A percentile compares a stretch with the other conserved stretches of the same genome.
Evolutionary conservation across 2,329 filamentous ascomycete species (phyloP).

Genomic region (Teratosphaeria nubilosa): DNA sequence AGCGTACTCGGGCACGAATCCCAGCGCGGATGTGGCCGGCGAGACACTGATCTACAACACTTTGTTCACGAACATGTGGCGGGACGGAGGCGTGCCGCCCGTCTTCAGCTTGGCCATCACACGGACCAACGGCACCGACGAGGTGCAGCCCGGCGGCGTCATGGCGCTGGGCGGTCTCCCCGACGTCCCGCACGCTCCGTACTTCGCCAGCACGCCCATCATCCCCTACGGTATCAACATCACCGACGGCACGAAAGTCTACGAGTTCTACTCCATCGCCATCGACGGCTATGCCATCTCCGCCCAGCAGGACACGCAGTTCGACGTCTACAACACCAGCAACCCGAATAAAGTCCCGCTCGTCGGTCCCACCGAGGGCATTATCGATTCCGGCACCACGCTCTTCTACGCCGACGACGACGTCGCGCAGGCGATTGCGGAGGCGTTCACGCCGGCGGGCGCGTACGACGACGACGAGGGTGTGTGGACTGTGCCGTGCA

Average conservation of each 20-base stretch:
- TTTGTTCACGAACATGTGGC: constrained; percentile 42
- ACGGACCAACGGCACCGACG: constrained; percentile 10
- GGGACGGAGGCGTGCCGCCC: constrained; percentile 32
- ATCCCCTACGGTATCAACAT: constrained; percentile 17
- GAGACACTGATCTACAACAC: constrained; percentile 34
- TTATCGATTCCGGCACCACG: constrained; percentile 37
- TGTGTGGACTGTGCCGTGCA: constrained; percentile 33
- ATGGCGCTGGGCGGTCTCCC: constrained; percentile 43
- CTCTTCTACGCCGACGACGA: constrained; percentile 31
- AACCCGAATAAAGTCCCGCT: constrained; percentile 12
- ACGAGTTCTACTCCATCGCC: constrained; percentile 31
- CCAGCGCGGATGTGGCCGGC: constrained; percentile 12
- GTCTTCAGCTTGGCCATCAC: constrained; percentile 42
- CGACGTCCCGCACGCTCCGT: constrained; percentile 27
- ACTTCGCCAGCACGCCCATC: constrained; percentile 29
- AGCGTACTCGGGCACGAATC: constrained; percentile 24
- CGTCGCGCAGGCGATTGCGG: constrained; percentile 30
- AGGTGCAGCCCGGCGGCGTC: constrained; percentile 29
- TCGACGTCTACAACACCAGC: constrained; percentile 14
- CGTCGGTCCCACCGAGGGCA: constrained; percentile 27
- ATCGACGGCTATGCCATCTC: constrained; percentile 24
- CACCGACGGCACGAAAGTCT: constrained; percentile 18
- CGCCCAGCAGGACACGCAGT: constrained; percentile 11
- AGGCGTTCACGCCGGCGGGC: constrained; percentile 34
- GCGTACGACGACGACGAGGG: constrained; percentile 20